Evolutionary conservation across 1,284 basidiomycete genomes (phyloP), one percentile per base, ranked within the genome.

Genomic region (Laetiporus sulphureus): DNA sequence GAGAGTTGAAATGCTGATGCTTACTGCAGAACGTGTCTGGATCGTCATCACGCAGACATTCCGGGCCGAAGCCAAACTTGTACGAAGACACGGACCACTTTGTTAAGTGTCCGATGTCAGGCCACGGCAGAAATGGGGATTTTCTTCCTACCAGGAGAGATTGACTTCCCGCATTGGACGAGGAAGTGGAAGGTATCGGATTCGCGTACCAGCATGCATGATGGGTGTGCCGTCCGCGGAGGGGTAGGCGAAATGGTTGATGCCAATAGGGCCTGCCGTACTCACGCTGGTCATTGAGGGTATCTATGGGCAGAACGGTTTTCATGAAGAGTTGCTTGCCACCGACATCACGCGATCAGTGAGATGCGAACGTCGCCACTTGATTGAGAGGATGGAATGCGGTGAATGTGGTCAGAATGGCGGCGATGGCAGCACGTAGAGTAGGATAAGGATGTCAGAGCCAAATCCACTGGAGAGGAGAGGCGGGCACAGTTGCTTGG

Each of bases 1-100:
- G n/a, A n/a, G n/a, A n/a, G n/a, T n/a, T n/a, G n/a, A n/a, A n/a
- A n/a, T n/a, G n/a, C n/a, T n/a, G n/a, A n/a, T n/a, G n/a, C n/a
- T n/a, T n/a, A 98, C 93, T 99, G 96, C 96, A 99, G 55, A 98
- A 94, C 0, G 93, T 97, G 32, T 89, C 83, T 31, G 90, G 83
- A 58, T 97, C 88, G 18, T 78, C 76, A 55, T 98, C 93, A 12
- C 82, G 75, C 38, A 99, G 69, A 65, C 94, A 93, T 55, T 94
- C 90, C 13, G 93, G 83, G 4, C 95, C 94, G 57, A 95, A 96
- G 1, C 94, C 94, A 51, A 94, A 95, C 64, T 99, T 99, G 66
- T 82, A 92, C 0, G 89, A 93, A 15, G 93, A 97, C 6, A 99
- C 92, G n/a, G 87, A 86, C 96, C 96, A 99, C 50, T 85, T 84